Evolutionary conservation across 805 yeast species (phyloP).

Genomic region (Candida endomychidarum): DNA sequence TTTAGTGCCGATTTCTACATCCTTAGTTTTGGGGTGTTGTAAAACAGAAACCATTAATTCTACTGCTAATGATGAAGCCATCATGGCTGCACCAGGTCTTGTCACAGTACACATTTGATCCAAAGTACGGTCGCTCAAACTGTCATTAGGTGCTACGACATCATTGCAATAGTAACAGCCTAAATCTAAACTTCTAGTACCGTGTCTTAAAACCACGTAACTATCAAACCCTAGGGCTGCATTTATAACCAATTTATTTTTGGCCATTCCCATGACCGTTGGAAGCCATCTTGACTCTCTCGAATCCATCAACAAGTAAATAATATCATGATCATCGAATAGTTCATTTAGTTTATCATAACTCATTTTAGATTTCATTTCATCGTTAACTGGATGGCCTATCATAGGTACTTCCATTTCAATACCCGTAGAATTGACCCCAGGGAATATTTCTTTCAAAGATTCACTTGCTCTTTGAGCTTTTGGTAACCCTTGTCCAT

Average conservation of each 20-base stretch:
- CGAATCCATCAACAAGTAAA: constrained; percentile 87
- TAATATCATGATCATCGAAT: constrained; percentile 67
- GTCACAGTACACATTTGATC: constrained; percentile 99
- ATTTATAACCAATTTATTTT: constrained; percentile 74
- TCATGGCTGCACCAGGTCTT: constrained; percentile 89
- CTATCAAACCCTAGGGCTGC: constrained; percentile 96
- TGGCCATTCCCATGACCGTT: constrained; percentile 69
- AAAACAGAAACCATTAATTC: constrained; percentile 74
- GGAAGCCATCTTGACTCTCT: constrained; percentile 99
- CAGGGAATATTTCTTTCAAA: constrained; percentile 73
- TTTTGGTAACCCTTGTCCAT: constrained; percentile 62
- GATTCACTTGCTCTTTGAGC: constrained; percentile 77
- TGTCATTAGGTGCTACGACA: constrained; percentile 89
- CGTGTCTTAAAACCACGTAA: constrained; percentile 92
- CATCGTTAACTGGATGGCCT: constrained; percentile 79
- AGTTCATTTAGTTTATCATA: constrained; percentile 54
- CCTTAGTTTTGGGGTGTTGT: constrained; percentile 53
- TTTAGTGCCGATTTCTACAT: constrained; percentile 37
- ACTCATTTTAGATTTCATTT: constrained; percentile 45
- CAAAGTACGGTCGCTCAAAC: constrained; percentile 80
- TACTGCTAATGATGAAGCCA: constrained; percentile 85
- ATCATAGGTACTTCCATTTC: constrained; percentile 89
- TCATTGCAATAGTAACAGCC: constrained; percentile 98
- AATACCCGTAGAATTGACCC: constrained; percentile 63
- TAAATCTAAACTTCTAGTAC: constrained; percentile 44